A percentile compares a stretch with the other conserved stretches of the same genome.
phyloP scores from a whole-genome alignment of 1,284 basidiomycete species.

The Coniophora puteana region DNA sequence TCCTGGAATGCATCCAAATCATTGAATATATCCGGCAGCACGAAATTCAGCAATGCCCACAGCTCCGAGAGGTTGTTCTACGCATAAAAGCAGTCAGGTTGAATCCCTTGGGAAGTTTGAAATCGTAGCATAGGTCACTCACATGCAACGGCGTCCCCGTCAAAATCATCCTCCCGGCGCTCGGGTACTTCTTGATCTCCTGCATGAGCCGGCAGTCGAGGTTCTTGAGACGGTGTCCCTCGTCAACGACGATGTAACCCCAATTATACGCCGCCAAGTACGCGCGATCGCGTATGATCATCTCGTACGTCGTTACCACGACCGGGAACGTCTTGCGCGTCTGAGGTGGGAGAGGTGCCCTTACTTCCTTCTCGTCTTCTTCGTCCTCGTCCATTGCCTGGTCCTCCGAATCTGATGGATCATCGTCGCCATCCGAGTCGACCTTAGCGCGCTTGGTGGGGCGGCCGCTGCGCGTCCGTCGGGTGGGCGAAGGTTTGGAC shows the following conservation, averaged over 20 bases:
- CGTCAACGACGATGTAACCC: slow-evolving; percentile 96
- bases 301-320: slow-evolving; percentile 91
- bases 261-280: slow-evolving; percentile 71
- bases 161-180: slow-evolving; percentile 86
- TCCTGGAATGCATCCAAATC: slow-evolving; percentile 89
- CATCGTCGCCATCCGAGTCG: slow-evolving; percentile 11
- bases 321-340: slow-evolving; percentile 60
- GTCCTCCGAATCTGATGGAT: slow-evolving; percentile 9
- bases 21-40: slow-evolving; percentile 89
- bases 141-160: slow-evolving; percentile 94
- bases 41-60: slow-evolving; percentile 95
- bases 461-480: slow-evolving; percentile 6
- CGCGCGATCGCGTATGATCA: slow-evolving; percentile 81
- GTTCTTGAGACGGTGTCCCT: slow-evolving; percentile 94
- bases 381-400: slow-evolving; percentile 11
- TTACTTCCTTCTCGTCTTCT: too few relatives aligned
- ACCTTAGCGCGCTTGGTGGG: slow-evolving; percentile 20
- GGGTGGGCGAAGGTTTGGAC: slow-evolving; percentile 1
- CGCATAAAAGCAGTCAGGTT: not conserved
- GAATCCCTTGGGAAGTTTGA: slow-evolving; percentile 1
- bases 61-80: slow-evolving; percentile 94
- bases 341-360: slow-evolving; percentile 11
- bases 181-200: slow-evolving; percentile 87
- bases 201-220: slow-evolving; percentile 86
- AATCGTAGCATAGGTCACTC: slow-evolving; percentile 23